A percentile compares a stretch with the other conserved stretches of the same genome.
These are phyloP conservation scores for Penicillium verrucosum DNA, from an alignment of 2,329 filamentous ascomycete genomes.

Conservation along the genomic window DNA sequence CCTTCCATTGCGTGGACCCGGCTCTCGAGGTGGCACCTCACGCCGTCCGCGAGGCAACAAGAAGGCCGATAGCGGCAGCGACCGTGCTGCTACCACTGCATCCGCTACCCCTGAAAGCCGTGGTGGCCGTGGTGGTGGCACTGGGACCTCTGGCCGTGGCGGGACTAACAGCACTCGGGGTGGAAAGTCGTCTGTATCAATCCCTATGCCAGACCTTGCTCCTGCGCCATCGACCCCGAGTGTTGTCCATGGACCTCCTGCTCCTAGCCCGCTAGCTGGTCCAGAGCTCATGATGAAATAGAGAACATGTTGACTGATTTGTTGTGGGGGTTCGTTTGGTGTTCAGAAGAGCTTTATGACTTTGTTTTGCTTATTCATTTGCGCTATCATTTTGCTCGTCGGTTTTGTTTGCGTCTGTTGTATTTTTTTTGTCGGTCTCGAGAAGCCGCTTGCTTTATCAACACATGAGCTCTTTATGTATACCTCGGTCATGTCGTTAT, in stretches of 20 bases:
- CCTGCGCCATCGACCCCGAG: conserved; percentile 11
- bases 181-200: conserved; percentile 24
- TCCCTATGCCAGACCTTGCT: conserved; percentile 19
- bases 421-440: neutral
- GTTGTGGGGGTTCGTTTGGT: conserved; percentile 4
- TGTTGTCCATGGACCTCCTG: conserved; percentile 3
- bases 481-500: neutral
- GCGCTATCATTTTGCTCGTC: conserved; percentile 1
- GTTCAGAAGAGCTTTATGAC: neutral
- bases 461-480: conserved; percentile 1
- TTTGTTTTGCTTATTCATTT: neutral
- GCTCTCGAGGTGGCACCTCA: conserved; percentile 71
- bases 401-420: neutral
- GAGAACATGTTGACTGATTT: conserved; percentile 1
- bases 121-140: conserved; percentile 27
- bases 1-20: conserved; percentile 65
- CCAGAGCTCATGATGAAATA: conserved; percentile 32
- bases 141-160: conserved; percentile 25
- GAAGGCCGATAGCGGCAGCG: conserved; percentile 76
- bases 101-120: conserved; percentile 27
- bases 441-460: neutral
- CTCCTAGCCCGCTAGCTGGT: conserved; percentile 4
- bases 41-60: conserved; percentile 85
- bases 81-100: conserved; percentile 49
- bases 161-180: conserved; percentile 27